Percentiles rank a stretch among this genome's conserved stretches.
These are phyloP conservation scores for Draba incana DNA, from an alignment of 345 rosid species.

Conservation along the genomic window DNA sequence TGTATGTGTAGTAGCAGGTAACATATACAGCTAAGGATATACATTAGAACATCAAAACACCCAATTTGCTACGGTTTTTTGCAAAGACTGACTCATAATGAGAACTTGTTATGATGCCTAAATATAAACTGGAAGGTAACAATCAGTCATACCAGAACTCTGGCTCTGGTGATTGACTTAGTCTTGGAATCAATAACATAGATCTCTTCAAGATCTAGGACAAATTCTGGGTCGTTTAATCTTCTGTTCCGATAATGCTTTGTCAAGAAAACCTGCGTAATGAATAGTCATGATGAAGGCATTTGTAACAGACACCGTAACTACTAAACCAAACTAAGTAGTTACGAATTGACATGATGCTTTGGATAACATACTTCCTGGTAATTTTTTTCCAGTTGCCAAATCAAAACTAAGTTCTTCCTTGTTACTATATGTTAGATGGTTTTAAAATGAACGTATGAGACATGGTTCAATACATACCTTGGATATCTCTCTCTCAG, in stretches of 20 bases:
- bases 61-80: not conserved
- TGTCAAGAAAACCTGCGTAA: constrained; percentile 76
- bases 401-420: not conserved
- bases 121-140: not conserved
- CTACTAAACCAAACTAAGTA: constrained; percentile 5
- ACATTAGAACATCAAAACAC: not conserved
- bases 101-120: not conserved
- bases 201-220: constrained; percentile 92
- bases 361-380: too few relatives aligned
- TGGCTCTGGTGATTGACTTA: constrained; percentile 92
- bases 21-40: not conserved
- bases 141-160: constrained; percentile 63
- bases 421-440: not conserved
- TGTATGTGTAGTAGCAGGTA: constrained; percentile 1
- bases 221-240: constrained; percentile 78
- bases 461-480: constrained; percentile 44
- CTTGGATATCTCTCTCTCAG: constrained; percentile 78
- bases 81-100: not conserved
- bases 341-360: not conserved
- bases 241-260: constrained; percentile 87
- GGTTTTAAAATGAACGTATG: not conserved
- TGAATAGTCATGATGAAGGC: constrained; percentile 3
- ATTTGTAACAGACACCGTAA: not conserved
- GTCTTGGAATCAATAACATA: constrained; percentile 86
- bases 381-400: not conserved